Conservation (phyloP, 2,329 filamentous ascomycete genomes). For the Fusarium siculi region DNA sequence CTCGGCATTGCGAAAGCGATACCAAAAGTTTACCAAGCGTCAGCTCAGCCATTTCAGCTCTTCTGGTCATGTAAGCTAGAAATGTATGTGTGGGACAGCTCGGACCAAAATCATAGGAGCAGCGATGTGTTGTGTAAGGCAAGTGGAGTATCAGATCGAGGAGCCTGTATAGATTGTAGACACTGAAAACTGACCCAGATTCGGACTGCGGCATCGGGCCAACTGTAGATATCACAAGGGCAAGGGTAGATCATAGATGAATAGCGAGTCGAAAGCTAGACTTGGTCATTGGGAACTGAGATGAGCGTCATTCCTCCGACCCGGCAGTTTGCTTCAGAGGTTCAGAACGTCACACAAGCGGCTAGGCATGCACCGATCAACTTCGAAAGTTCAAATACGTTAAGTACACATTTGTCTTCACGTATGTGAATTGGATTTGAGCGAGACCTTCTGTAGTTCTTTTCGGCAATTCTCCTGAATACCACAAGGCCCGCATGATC, state of each 20-base stretch:
- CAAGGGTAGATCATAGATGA: fast-evolving
- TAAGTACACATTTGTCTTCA: fast-evolving
- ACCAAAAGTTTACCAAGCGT: not conserved
- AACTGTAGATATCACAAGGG: fast-evolving
- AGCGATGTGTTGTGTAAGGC: not conserved
- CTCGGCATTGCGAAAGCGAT: not conserved
- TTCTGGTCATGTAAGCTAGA: not conserved
- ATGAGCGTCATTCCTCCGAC: not conserved
- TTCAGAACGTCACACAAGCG: not conserved
- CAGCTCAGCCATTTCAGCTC: fast-evolving
- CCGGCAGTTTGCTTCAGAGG: not conserved
- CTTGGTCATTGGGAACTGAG: too few species aligned
- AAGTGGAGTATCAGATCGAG: too few species aligned
- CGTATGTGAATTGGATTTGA: not conserved
- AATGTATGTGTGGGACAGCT: not conserved
- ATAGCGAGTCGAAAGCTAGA: not conserved
- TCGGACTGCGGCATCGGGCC: fast-evolving
- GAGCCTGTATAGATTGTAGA: too few species aligned
- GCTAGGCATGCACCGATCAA: not conserved
- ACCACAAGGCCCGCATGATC: not conserved
- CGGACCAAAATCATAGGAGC: not conserved
- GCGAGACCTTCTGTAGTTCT: not conserved
- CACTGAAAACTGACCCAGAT: fast-evolving
- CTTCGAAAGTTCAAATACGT: not conserved
- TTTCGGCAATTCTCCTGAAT: too few species aligned